Evolutionary conservation across 2,329 filamentous ascomycete species (phyloP), one percentile per base, ranked within the genome.

Genomic region (Ceratocystis albifundus): DNA sequence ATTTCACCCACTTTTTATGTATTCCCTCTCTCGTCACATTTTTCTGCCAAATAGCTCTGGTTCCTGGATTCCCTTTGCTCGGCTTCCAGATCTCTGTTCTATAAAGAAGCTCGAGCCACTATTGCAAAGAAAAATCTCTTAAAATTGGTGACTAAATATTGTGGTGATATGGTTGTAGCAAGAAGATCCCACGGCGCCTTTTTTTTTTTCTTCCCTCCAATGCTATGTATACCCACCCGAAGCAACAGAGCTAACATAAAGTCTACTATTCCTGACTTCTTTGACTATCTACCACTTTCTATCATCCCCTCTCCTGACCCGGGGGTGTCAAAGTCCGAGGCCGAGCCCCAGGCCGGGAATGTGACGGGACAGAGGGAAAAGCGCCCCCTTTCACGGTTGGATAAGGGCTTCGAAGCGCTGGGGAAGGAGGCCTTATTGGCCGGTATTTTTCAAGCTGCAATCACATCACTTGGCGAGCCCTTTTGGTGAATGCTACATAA

Each of bases 101-200:
- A 57, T 57, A 4, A 30, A 57, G 15, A 57, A 57, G 53, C 53
- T 30, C 53, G 53, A 57, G 20, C 53, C 53, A 57, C 53, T 57
- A 28, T 32, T 17, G 53, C 30, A 28, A 28, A 53, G 30, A 28
- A 57, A 57, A 57, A 50, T 20, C 30, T 32, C 28, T 32, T 57
- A 57, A 57, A 32, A 6, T 12, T n/a, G 15, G 53, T 20, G 53
- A 57, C 53, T 32, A 57, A 57, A 57, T 10, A 10, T 6, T 30
- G 53, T 57, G 28, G 22, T 57, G 17, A 30, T 15, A 7, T n/a
- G 53, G 36, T 12, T 5, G 53, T 17, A 32, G 17, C 10, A 30
- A 57, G 22, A 28, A 28, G 53, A 57, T 57, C 53, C 53, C 30
- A 15, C 22, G n/a, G 10, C 10, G n/a, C 10, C 53, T 30, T 28